Evolutionary conservation across 805 yeast genomes (phyloP), one percentile per base, ranked within the genome.

Genomic region (Myxozyma geophila): DNA sequence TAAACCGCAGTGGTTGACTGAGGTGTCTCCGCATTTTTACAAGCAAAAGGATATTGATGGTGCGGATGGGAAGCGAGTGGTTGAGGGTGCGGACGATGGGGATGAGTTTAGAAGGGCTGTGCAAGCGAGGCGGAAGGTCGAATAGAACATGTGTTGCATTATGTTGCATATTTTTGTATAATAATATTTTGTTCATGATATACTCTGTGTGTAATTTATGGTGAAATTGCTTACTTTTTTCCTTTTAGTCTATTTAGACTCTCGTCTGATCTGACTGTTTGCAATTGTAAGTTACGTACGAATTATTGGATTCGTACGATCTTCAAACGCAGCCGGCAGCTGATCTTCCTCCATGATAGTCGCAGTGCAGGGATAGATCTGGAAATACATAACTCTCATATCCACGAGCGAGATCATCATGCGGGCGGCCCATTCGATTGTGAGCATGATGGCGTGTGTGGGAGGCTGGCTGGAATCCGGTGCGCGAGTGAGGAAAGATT

Each of bases 1-100:
- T 41, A 92, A 91, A 57, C 89, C 96, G 0, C 81, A 80, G 66
- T 90, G 97, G 97, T 78, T 93, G 77, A 85, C 53, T 83, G 87
- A 74, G 75, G 75, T 74, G 57, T 80, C 77, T 6, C 79, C 78
- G 58, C 80, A 76, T 66, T 80, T 75, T 60, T 77, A 75, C 67
- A 72, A 73, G 59, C 62, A 57, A 39, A 73, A 73, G 60, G 75
- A 76, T 23, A 64, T 75, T 36, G 77, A 74, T 23, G 48, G 39
- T 5, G 48, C 54, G 6, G 58, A 49, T 39, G 57, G 47, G 12
- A 49, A 41, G 28, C 52, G 19, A n/a, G 44, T 13, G 46, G 47
- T 13, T 9, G 47, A 44, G 49, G 59, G 57, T n/a, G 48, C n/a
- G 19, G 51, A 46, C 21, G 57, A 33, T 37, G 53, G n/a, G 8